Percentiles rank a stretch among this genome's conserved stretches.
phyloP scores from a whole-genome alignment of 164 flowering plant genomes.

The Nymphaea thermarum region DNA sequence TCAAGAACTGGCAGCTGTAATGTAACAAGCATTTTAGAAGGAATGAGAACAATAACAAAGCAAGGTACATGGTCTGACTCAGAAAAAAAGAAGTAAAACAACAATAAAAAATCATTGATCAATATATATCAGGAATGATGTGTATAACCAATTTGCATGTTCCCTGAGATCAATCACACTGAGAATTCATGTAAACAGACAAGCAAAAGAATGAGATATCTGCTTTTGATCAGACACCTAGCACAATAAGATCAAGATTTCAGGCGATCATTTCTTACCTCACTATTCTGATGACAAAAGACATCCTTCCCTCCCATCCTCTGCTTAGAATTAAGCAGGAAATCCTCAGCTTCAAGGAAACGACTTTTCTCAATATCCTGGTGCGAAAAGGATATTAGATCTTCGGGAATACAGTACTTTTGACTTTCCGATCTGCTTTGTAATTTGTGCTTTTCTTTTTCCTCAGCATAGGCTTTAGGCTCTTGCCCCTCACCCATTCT shows the following conservation, averaged over 20 bases:
- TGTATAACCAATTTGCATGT: neutral
- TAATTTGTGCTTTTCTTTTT: constrained; percentile 10
- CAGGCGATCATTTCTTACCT: constrained; percentile 8
- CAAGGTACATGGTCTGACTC: neutral
- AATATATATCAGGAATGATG: neutral
- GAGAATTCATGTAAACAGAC: neutral
- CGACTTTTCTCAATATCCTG: constrained; percentile 16
- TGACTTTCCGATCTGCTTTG: constrained; percentile 18
- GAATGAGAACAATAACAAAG: neutral
- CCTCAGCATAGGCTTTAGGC: constrained; percentile 8
- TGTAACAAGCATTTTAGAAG: neutral
- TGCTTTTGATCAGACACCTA: neutral
- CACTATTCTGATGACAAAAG: constrained; percentile 8
- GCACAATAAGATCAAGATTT: neutral
- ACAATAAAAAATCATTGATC: neutral
- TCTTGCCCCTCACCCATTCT: constrained; percentile 3
- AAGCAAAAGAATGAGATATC: neutral
- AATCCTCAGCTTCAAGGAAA: neutral
- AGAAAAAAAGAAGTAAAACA: neutral
- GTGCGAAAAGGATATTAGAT: constrained; percentile 13
- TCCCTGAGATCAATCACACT: neutral
- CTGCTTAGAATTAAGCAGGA: constrained; percentile 2
- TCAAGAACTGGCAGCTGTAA: constrained; percentile 11
- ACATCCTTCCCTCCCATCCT: constrained; percentile 9
- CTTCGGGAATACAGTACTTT: constrained; percentile 18